phyloP scores from a whole-genome alignment of 345 rosid genomes.

The Trapa bicornis region DNA sequence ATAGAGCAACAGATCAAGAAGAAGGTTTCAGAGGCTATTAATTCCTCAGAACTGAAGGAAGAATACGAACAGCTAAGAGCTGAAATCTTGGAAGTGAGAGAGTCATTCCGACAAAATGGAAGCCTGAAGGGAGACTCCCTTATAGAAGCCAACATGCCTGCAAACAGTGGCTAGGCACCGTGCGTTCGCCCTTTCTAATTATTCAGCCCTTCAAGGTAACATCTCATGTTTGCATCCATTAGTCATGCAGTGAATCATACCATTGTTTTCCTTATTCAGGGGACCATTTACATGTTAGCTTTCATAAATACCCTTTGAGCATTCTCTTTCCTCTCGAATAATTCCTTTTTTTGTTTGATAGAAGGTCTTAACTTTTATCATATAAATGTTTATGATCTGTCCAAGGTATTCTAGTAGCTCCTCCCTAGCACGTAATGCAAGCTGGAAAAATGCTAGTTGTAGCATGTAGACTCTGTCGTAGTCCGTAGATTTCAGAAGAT shows the following conservation, averaged over 20 bases:
- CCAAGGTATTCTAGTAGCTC: background rate
- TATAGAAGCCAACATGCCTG: slow-evolving; percentile 28
- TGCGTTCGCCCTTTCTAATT: background rate
- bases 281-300: background rate
- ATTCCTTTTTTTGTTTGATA: background rate
- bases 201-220: background rate
- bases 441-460: background rate
- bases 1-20: slow-evolving; percentile 23
- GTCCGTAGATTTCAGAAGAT: too few species aligned
- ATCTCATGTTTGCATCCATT: background rate
- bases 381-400: background rate
- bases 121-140: slow-evolving; percentile 29
- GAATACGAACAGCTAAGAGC: slow-evolving; percentile 41
- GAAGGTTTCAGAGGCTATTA: slow-evolving; percentile 43
- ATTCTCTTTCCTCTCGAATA: background rate
- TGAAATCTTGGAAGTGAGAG: slow-evolving; percentile 34
- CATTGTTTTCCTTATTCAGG: background rate
- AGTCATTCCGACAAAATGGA: slow-evolving; percentile 26
- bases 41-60: slow-evolving; percentile 37
- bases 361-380: background rate
- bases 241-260: background rate
- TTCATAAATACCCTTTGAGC: slow-evolving; percentile 3
- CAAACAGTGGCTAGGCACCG: background rate
- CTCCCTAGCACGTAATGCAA: background rate
- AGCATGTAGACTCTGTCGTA: background rate